A percentile compares a stretch with the other conserved stretches of the same genome.
These are phyloP conservation scores for Mucuna pruriens DNA, from an alignment of 306 rosid genomes.

Conservation along the genomic window DNA sequence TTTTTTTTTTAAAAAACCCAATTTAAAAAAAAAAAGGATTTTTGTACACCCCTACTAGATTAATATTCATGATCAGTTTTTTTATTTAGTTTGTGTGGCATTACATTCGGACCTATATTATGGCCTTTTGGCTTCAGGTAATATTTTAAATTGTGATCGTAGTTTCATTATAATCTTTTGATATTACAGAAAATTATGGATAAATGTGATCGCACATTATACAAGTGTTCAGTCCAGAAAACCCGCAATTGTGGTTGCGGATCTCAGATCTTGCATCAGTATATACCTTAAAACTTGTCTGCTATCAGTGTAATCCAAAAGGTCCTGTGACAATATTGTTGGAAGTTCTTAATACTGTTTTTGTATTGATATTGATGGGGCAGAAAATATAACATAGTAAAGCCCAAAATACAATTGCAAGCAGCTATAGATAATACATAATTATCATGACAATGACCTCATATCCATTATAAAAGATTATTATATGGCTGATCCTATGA, in stretches of 20 bases:
- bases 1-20: no score
- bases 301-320: background rate
- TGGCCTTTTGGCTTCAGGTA: background rate
- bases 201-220: background rate
- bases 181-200: background rate
- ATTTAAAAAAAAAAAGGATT: no score
- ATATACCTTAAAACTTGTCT: background rate
- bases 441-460: conserved; percentile 4
- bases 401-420: conserved; percentile 4
- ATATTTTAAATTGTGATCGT: background rate
- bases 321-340: background rate
- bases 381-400: conserved; percentile 5
- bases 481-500: background rate
- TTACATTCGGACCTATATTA: background rate
- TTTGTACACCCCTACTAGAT: no score
- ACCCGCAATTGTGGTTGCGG: background rate
- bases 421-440: background rate
- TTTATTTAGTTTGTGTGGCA: no score
- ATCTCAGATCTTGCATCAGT: background rate
- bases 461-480: background rate
- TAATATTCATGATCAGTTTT: no score
- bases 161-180: background rate
- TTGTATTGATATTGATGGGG: background rate
- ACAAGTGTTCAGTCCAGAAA: no score
- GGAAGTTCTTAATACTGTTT: background rate